phyloP scores from a whole-genome alignment of 371 early-diverging fungal genomes.

The Blyttiomyces sp. region DNA sequence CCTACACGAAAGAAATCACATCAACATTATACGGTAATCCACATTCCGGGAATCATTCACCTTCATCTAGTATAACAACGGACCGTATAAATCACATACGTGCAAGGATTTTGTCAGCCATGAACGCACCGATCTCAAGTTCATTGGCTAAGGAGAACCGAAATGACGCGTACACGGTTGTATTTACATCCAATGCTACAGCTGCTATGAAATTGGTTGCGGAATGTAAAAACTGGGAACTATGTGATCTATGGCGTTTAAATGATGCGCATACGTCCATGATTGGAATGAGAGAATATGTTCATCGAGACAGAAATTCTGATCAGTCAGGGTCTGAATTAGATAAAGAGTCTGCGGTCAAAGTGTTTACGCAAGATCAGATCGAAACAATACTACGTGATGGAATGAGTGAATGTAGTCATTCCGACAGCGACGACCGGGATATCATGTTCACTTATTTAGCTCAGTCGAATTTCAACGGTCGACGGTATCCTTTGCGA shows the following conservation, averaged over 20 bases:
- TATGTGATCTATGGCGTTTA: slow-evolving; percentile 48
- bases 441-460: slow-evolving; percentile 68
- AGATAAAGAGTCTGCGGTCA: slow-evolving; percentile 12
- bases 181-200: slow-evolving; percentile 43
- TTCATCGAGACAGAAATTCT: neutral
- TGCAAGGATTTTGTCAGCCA: no score
- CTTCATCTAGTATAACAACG: no score
- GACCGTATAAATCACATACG: no score
- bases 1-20: no score
- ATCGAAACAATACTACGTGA: no score
- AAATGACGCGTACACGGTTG: slow-evolving; percentile 34
- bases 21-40: no score
- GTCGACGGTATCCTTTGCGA: slow-evolving; percentile 56
- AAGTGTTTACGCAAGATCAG: no score
- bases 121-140: no score
- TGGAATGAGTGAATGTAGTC: no score
- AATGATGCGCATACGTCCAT: slow-evolving; percentile 65
- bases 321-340: slow-evolving; percentile 5
- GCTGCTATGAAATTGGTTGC: slow-evolving; percentile 38
- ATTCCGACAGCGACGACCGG: no score
- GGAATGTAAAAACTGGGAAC: slow-evolving; percentile 28
- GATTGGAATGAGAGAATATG: slow-evolving; percentile 61
- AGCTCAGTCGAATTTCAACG: slow-evolving; percentile 77
- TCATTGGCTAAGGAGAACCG: no score
- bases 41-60: no score